These are phyloP conservation scores for Castanea crenata DNA, from an alignment of 306 rosid species.

Conservation along the genomic window DNA sequence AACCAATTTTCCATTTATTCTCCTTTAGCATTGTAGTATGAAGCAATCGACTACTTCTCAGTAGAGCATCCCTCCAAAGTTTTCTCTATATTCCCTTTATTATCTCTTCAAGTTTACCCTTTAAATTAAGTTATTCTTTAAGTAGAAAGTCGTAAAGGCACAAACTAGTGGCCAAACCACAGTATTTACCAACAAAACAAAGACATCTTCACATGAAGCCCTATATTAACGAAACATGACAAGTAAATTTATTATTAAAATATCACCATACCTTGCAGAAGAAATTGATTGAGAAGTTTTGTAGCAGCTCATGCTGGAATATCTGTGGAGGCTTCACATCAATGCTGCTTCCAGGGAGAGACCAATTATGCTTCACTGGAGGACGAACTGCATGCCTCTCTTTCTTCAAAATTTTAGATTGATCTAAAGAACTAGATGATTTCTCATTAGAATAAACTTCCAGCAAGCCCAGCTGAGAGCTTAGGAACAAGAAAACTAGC, in stretches of 20 bases:
- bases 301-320: constrained; percentile 94
- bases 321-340: constrained; percentile 76
- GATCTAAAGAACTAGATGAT: constrained; percentile 63
- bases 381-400: constrained; percentile 91
- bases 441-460: constrained; percentile 67
- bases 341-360: constrained; percentile 67
- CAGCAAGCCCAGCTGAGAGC: constrained; percentile 78
- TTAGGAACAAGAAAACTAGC: constrained; percentile 97
- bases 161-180: not conserved
- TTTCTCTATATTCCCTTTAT: not conserved
- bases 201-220: not conserved
- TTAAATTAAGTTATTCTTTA: not conserved
- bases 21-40: not conserved
- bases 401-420: constrained; percentile 60
- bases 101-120: not conserved
- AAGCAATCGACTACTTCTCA: not conserved
- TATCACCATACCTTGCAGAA: constrained; percentile 79
- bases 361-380: constrained; percentile 95
- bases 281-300: constrained; percentile 90
- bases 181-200: constrained; percentile 13
- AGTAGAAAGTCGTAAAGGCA: not conserved
- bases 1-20: not conserved
- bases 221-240: constrained; percentile 1
- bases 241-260: constrained; percentile 5
- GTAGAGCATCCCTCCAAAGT: not conserved